Percentiles rank a stretch among this genome's conserved stretches.
Conservation (phyloP, 805 yeast genomes). For the Candida krabiensis region DNA sequence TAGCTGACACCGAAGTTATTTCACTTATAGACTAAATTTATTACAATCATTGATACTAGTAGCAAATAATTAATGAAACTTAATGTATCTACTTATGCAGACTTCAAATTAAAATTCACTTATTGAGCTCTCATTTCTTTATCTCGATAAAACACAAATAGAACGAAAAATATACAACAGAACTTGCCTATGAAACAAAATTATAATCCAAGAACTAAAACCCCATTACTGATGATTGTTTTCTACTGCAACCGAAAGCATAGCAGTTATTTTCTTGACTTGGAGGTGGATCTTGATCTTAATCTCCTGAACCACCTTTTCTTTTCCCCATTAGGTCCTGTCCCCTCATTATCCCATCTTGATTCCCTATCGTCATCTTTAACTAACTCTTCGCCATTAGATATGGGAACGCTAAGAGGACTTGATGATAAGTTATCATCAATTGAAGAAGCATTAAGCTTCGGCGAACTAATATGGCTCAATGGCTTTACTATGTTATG, state of each 20-base stretch:
- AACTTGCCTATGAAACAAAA: too few species aligned
- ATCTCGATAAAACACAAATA: too few species aligned
- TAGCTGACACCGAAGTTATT: slow-evolving; percentile 3
- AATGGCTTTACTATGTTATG: slow-evolving; percentile 17
- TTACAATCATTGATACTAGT: too few species aligned
- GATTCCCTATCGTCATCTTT: slow-evolving; percentile 30
- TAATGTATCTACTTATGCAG: too few species aligned
- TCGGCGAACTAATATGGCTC: slow-evolving; percentile 17
- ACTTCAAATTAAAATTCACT: too few species aligned
- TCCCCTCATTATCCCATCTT: slow-evolving; percentile 27
- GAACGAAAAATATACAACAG: too few species aligned
- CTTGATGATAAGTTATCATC: slow-evolving; percentile 10
- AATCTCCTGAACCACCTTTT: slow-evolving; percentile 47
- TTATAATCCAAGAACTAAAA: neutral
- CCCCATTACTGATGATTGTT: too few species aligned
- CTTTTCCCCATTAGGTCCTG: slow-evolving; percentile 17
- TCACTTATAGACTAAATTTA: slow-evolving; percentile 7
- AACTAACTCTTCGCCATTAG: slow-evolving; percentile 3
- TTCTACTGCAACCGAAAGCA: neutral
- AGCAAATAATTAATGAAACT: too few species aligned
- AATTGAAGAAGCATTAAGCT: slow-evolving; percentile 11
- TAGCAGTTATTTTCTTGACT: slow-evolving; percentile 15
- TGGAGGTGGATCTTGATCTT: slow-evolving; percentile 32
- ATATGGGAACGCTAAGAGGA: slow-evolving; percentile 4
- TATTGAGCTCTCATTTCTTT: too few species aligned